Evolutionary conservation across 495 filamentous ascomycete genomes (phyloP).

Genomic region (Penicillium crystallinum): DNA sequence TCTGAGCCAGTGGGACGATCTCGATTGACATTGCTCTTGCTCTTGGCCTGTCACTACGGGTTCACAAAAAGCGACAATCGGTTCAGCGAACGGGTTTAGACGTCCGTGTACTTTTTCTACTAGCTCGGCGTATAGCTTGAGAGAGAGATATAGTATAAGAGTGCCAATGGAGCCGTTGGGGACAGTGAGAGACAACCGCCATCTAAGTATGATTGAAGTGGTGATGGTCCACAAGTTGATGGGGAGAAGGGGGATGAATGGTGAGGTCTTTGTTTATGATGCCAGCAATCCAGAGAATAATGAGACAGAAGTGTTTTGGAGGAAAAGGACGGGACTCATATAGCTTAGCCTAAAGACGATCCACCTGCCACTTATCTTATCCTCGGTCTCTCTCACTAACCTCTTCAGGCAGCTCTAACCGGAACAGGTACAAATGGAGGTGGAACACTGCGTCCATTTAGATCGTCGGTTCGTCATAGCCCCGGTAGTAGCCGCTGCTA

Average conservation of each 20-base stretch:
- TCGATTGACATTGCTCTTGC: slow-evolving; percentile 47
- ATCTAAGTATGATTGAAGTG: slow-evolving; percentile 30
- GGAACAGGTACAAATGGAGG: slow-evolving; percentile 1
- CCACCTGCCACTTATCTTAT: slow-evolving; percentile 15
- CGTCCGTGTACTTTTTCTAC: slow-evolving; percentile 27
- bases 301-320: not conserved
- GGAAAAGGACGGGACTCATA: slow-evolving; percentile 15
- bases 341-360: slow-evolving; percentile 9
- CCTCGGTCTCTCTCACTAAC: slow-evolving; percentile 13
- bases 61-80: slow-evolving; percentile 6
- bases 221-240: slow-evolving; percentile 16
- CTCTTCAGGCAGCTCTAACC: slow-evolving; percentile 25
- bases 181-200: slow-evolving; percentile 32
- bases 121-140: slow-evolving; percentile 31
- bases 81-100: slow-evolving; percentile 21
- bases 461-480: not conserved
- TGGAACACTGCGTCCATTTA: slow-evolving; percentile 1
- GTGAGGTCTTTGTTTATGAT: slow-evolving; percentile 4
- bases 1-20: slow-evolving; percentile 49
- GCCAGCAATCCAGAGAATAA: not conserved
- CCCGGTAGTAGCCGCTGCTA: not conserved
- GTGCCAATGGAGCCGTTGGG: slow-evolving; percentile 34
- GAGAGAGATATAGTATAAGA: slow-evolving; percentile 37
- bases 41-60: slow-evolving; percentile 17
- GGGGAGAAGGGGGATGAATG: not conserved